Evolutionary conservation across 2,329 filamentous ascomycete species (phyloP), one percentile per base, ranked within the genome.

Genomic region (Diplodia sapinea): DNA sequence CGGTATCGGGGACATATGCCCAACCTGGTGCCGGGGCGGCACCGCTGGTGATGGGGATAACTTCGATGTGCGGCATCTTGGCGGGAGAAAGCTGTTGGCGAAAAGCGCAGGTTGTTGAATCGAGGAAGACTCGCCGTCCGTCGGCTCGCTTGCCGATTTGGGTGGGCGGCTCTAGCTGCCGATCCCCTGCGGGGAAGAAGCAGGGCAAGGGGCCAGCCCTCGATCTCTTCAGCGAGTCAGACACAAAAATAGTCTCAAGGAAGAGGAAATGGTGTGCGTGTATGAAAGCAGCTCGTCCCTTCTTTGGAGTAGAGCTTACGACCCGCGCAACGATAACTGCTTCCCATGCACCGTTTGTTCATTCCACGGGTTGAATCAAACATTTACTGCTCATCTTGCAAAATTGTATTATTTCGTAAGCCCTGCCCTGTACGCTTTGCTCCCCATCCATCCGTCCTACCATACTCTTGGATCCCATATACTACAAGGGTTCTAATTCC

Each of bases 1-100:
- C 76, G 17, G 86, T 89, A 75, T 97, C 92, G 36, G 93, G 89
- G 1, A 97, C 92, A 77, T 97, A 97, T 13, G 93, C 93, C 91
- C 93, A 98, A 74, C 94, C 94, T 0, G 94, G 93, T 1, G 92
- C 91, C 54, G 86, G 83, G 54, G 87, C 87, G 17, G 88, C 88
- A 69, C 88, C 88, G 36, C 50, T 43, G 74, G 87, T 88, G 68
- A 81, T 82, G 43, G 92, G 91, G 68, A 97, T 83, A 73, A 96
- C 90, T 79, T 96, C 89, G 73, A 98, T 92, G 73, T 91, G 90
- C 72, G 87, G 87, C 85, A 89, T 89, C 52, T 23, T 11, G 43
- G 9, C 15, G 17, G 4, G 31, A 23, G 54, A 20, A 23, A 36
- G 47, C 8, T 15, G 23, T 33, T 43, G 9, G 57, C 9, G 8